Conservation (phyloP, 2,329 filamentous ascomycete genomes). For the Penicillium sp. region DNA sequence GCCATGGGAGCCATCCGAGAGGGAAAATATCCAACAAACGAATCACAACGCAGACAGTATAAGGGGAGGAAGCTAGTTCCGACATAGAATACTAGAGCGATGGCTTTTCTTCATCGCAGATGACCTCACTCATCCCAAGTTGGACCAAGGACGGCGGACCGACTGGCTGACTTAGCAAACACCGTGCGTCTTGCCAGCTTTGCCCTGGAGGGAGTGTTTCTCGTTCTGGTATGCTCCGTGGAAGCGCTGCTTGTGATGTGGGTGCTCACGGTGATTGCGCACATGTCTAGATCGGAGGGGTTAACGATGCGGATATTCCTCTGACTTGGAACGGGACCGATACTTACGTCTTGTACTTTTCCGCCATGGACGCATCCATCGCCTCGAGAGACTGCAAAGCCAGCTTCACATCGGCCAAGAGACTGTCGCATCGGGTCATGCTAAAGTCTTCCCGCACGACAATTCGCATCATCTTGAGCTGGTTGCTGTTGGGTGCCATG, state of each 20-base stretch:
- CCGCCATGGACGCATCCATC: constrained; percentile 67
- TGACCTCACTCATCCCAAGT: no score
- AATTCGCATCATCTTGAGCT: constrained; percentile 84
- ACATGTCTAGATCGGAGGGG: constrained; percentile 39
- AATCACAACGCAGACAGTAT: no score
- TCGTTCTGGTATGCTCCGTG: constrained; percentile 59
- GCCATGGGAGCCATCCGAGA: not conserved
- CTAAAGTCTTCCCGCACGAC: constrained; percentile 92
- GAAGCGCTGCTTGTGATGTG: constrained; percentile 50
- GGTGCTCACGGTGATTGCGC: constrained; percentile 49
- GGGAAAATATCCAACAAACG: no score
- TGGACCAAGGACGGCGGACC: no score
- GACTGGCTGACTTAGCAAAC: constrained; percentile 56
- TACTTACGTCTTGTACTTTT: constrained; percentile 60
- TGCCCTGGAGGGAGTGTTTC: constrained; percentile 80
- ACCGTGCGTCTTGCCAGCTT: constrained; percentile 83
- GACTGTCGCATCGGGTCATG: constrained; percentile 69
- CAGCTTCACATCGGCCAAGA: constrained; percentile 73
- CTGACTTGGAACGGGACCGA: not conserved
- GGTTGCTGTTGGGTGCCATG: constrained; percentile 81
- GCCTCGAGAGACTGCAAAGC: constrained; percentile 64
- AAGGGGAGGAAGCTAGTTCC: no score
- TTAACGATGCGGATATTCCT: not conserved
- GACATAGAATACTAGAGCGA: no score
- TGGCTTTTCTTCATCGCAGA: no score